These are phyloP conservation scores for Termitomyces sp. DNA, from an alignment of 768 basidiomycete genomes.

Conservation along the genomic window DNA sequence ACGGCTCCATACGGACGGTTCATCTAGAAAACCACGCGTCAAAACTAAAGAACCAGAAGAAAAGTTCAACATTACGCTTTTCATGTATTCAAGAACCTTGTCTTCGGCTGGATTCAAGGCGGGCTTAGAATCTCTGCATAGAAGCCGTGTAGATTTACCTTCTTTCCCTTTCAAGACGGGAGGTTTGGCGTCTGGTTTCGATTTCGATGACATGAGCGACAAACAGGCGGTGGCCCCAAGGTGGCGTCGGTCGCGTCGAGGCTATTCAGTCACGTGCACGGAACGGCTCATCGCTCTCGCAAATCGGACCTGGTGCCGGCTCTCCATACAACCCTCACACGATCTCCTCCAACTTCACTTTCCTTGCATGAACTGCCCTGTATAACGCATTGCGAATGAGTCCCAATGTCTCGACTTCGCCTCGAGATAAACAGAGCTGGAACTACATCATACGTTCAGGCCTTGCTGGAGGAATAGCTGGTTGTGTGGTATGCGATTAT, in stretches of 20 bases:
- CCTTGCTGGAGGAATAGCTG: constrained; percentile 90
- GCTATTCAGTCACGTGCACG: neutral
- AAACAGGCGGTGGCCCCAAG: neutral
- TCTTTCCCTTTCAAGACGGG: constrained; percentile 72
- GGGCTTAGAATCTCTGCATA: neutral
- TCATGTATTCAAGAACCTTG: constrained; percentile 75
- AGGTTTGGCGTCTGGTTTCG: constrained; percentile 55
- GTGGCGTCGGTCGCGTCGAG: too few species aligned
- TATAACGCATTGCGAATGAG: constrained; percentile 49
- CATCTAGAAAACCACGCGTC: constrained; percentile 49
- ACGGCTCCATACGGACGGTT: constrained; percentile 94
- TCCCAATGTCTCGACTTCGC: constrained; percentile 49
- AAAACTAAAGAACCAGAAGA: constrained; percentile 7
- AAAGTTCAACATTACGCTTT: constrained; percentile 44
- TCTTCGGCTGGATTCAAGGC: constrained; percentile 58
- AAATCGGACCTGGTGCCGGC: neutral
- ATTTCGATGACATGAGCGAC: constrained; percentile 46
- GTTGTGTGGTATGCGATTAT: constrained; percentile 74
- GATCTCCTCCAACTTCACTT: neutral
- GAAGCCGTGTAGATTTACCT: constrained; percentile 34
- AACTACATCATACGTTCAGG: constrained; percentile 76
- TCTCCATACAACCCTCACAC: neutral
- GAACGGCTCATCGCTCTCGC: constrained; percentile 7
- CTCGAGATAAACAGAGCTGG: constrained; percentile 53
- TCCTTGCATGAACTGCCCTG: constrained; percentile 32